A percentile compares a stretch with the other conserved stretches of the same genome.
phyloP scores from a whole-genome alignment of 768 basidiomycete genomes.

The Mycena belliarum region DNA sequence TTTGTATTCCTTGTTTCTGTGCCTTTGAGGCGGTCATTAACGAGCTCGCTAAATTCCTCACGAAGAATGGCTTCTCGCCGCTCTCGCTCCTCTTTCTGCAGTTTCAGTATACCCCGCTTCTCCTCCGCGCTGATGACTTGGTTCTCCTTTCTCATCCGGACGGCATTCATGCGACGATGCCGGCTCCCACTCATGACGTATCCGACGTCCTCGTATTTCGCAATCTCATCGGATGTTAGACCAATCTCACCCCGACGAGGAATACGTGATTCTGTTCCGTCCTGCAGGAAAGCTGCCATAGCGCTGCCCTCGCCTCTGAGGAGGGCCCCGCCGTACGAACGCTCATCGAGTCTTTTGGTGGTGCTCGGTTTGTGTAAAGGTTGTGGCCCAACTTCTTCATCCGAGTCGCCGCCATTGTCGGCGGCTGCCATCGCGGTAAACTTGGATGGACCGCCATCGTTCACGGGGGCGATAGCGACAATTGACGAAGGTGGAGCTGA shows the following conservation, averaged over 20 bases:
- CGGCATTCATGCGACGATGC: conserved; percentile 97
- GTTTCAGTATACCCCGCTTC: conserved; percentile 91
- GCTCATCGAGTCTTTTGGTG: conserved; percentile 68
- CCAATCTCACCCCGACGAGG: conserved; percentile 99
- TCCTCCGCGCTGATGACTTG: conserved; percentile 99
- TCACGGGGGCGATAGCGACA: conserved; percentile 24
- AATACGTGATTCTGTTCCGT: conserved; percentile 81
- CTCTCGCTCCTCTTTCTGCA: conserved; percentile 92
- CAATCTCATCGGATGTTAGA: conserved; percentile 85
- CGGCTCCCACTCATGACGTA: conserved; percentile 98
- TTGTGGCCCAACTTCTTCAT: conserved; percentile 79
- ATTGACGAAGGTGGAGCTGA: conserved; percentile 26
- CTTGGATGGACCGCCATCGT: conserved; percentile 16
- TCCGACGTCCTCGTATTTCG: conserved; percentile 81
- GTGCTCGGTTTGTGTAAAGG: conserved; percentile 49
- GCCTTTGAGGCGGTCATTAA: conserved; percentile 72
- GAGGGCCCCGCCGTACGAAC: conserved; percentile 87
- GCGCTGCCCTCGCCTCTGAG: conserved; percentile 95
- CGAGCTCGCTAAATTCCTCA: conserved; percentile 86
- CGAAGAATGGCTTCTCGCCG: conserved; percentile 87
- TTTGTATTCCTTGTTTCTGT: conserved; percentile 18
- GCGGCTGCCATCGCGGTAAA: conserved; percentile 30
- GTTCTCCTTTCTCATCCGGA: conserved; percentile 98
- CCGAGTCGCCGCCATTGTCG: conserved; percentile 47
- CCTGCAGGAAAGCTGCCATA: conserved; percentile 95